Base-by-base conservation (phyloP, 495 filamentous ascomycete genomes). In the Evansstolkia leycettana region DNA sequence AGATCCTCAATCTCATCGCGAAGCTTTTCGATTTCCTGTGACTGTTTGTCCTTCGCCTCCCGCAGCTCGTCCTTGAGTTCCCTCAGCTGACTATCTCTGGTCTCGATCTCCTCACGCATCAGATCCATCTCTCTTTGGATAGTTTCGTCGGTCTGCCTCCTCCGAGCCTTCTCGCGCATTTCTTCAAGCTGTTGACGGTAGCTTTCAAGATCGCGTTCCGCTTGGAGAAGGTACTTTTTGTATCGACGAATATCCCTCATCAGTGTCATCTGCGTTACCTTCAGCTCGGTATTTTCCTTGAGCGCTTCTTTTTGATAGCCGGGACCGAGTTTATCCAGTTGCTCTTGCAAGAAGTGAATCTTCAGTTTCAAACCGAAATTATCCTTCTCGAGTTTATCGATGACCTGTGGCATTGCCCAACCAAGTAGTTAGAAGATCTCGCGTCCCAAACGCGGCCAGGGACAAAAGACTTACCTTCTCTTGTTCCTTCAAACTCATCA, bases 311-410 rank as follows among this genome's bases (percentile, higher is more conserved):
- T 80, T 51, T 85, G 88, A 64, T 84, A 85, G 23, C 82, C 80
- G 2, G 86, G 87, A 0, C 90, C 92, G 16, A 78, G 72, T 51
- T 89, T 93, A 25, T 79, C 70, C 11, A 96, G 52, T 16, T 82
- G 77, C 45, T 95, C 84, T 56, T 89, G 86, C 17, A 98, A 66
- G 47, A 89, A 96, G 58, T 94, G 88, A 26, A 96, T 90, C 59
- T 94, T 95, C 38, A 98, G 72, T 58, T 98, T 98, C 26, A 98
- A 67, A 41, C 92, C 92, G 50, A 94, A 98, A 48, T 96, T 96
- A 40, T 69, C 67, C 62, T 96, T 98, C 54, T 96, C 85, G 41
- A 96, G 86, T 49, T 80, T 82, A 56, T 94, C 85, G 46, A 98
- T 89, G 38, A 77, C 74, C 76, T 80, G 38, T 17, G 23, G 14